Conservation (phyloP, 2,329 filamentous ascomycete species). For the Chaetoscypha palmicola region DNA sequence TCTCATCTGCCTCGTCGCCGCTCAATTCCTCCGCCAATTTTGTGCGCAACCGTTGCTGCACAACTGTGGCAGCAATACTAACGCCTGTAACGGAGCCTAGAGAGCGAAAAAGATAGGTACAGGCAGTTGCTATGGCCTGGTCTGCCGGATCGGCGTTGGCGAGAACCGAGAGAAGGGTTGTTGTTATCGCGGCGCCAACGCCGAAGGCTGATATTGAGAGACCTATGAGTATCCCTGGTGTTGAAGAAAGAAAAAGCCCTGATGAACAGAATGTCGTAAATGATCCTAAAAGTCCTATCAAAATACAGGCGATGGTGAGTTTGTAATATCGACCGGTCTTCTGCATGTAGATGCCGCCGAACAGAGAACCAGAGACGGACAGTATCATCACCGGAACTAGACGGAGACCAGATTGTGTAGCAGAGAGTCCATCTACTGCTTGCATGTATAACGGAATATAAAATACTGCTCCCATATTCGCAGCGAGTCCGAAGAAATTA, state of each 20-base stretch:
- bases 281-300: constrained; percentile 46
- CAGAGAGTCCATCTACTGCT: constrained; percentile 57
- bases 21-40: constrained; percentile 48
- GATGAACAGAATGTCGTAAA: constrained; percentile 50
- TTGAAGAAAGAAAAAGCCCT: constrained; percentile 44
- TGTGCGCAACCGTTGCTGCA: constrained; percentile 60
- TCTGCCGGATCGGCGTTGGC: constrained; percentile 61
- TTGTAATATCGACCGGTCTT: constrained; percentile 65
- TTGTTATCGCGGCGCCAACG: constrained; percentile 58
- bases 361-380: constrained; percentile 57
- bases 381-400: constrained; percentile 60
- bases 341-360: constrained; percentile 60
- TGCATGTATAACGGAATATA: constrained; percentile 76
- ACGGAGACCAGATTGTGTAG: constrained; percentile 56
- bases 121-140: constrained; percentile 69
- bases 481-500: constrained; percentile 65
- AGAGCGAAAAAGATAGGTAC: constrained; percentile 73
- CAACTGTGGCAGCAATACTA: constrained; percentile 56
- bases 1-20: constrained; percentile 53
- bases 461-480: constrained; percentile 43
- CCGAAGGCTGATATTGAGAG: constrained; percentile 44
- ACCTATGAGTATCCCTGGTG: constrained; percentile 47
- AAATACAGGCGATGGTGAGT: constrained; percentile 54
- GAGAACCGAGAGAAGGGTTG: constrained; percentile 63
- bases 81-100: constrained; percentile 65